phyloP scores from a whole-genome alignment of 441 rosid genomes.

The Flueggea neowawraea region DNA sequence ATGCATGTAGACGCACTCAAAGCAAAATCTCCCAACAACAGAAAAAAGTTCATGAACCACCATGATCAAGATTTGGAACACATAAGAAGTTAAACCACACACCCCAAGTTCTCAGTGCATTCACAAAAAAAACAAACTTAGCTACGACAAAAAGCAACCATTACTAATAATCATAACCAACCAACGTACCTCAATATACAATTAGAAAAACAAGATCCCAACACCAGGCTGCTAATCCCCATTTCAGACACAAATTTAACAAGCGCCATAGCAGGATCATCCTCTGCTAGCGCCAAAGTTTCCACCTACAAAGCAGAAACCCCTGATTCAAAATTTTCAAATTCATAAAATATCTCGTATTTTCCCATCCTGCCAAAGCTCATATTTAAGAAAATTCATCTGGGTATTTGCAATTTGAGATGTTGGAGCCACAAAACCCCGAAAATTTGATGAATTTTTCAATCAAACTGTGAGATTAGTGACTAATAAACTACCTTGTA shows the following conservation, averaged over 20 bases:
- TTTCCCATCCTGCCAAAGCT: neutral
- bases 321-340: neutral
- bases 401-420: conserved; percentile 24
- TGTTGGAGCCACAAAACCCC: neutral
- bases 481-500: too few relatives aligned
- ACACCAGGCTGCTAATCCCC: conserved; percentile 50
- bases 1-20: too few relatives aligned
- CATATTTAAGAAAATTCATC: neutral
- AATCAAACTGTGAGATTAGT: too few relatives aligned
- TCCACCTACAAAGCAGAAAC: conserved; percentile 38
- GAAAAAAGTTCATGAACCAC: too few relatives aligned
- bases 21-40: too few relatives aligned
- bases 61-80: too few relatives aligned
- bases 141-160: neutral
- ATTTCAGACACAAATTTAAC: conserved; percentile 41
- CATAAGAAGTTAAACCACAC: too few relatives aligned
- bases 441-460: too few relatives aligned
- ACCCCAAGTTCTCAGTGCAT: too few relatives aligned
- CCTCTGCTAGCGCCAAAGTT: conserved; percentile 62
- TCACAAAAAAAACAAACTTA: neutral
- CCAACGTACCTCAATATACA: conserved; percentile 43
- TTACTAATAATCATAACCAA: conserved; percentile 4
- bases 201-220: conserved; percentile 66
- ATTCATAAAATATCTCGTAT: neutral
- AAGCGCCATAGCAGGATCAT: conserved; percentile 67